Conservation (phyloP, 768 basidiomycete species). For the Termitomyces sp. region DNA sequence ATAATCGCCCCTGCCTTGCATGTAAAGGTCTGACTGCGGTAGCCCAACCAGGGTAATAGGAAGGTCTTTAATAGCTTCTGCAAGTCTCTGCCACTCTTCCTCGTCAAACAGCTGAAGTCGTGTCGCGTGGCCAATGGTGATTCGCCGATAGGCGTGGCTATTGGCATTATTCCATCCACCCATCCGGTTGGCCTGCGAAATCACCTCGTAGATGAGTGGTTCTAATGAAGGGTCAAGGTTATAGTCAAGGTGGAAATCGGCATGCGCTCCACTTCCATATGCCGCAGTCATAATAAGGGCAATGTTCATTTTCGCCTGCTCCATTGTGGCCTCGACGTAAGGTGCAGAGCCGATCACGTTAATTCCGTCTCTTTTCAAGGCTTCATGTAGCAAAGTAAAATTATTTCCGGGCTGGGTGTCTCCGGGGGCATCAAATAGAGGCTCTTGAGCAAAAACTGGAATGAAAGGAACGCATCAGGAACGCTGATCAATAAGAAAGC, state of each 20-base stretch:
- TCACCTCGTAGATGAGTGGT: constrained; percentile 52
- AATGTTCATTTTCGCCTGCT: constrained; percentile 49
- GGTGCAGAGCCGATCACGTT: constrained; percentile 59
- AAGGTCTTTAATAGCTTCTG: constrained; percentile 33
- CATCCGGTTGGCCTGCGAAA: constrained; percentile 29
- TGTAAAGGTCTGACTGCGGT: constrained; percentile 63
- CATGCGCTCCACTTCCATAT: constrained; percentile 29
- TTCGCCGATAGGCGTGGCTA: constrained; percentile 25
- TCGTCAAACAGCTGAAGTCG: constrained; percentile 46
- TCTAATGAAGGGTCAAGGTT: constrained; percentile 46
- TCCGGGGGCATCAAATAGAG: constrained; percentile 35
- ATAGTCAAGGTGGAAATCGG: constrained; percentile 68
- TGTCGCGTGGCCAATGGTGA: constrained; percentile 59
- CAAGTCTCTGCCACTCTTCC: constrained; percentile 39
- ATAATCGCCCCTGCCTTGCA: constrained; percentile 45
- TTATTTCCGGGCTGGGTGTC: constrained; percentile 36
- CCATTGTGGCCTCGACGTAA: constrained; percentile 49
- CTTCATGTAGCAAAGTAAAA: constrained; percentile 36
- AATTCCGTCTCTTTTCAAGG: constrained; percentile 33
- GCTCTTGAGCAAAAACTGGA: constrained; percentile 58
- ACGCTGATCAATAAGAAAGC: constrained; percentile 8
- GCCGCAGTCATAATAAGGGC: constrained; percentile 45
- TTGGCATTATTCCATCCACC: constrained; percentile 12
- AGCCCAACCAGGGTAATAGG: constrained; percentile 51
- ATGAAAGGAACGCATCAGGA: neutral